Evolutionary conservation across 352 stramenopile species (phyloP).

Genomic region (Globisporangium ultimum): DNA sequence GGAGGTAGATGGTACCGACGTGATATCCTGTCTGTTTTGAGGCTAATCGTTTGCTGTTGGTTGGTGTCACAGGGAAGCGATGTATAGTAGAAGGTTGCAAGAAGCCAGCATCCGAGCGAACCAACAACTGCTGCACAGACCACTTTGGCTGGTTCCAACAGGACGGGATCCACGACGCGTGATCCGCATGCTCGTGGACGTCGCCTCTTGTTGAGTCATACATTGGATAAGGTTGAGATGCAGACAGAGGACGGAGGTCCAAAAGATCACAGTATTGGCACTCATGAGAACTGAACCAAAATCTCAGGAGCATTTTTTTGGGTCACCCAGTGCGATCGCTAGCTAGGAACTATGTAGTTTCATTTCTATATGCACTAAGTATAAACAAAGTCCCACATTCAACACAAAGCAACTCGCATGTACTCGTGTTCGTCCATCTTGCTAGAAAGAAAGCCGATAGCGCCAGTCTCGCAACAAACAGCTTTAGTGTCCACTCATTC

Average conservation of each 20-base stretch:
- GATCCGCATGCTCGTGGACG: background rate
- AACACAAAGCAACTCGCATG: too few relatives aligned
- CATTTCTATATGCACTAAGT: too few relatives aligned
- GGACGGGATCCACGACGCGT: constrained; percentile 7
- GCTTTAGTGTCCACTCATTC: background rate
- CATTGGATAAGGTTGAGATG: background rate
- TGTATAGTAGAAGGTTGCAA: constrained; percentile 35
- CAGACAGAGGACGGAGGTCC: too few relatives aligned
- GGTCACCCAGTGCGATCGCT: too few relatives aligned
- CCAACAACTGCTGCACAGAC: constrained; percentile 41
- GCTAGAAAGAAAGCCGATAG: too few relatives aligned
- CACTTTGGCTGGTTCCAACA: constrained; percentile 30
- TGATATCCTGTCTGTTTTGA: background rate
- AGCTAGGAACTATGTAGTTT: too few relatives aligned
- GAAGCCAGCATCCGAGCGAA: constrained; percentile 48
- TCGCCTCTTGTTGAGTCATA: background rate
- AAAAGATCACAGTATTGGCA: too few relatives aligned
- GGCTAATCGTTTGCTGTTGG: background rate
- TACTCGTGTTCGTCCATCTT: too few relatives aligned
- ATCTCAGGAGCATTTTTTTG: too few relatives aligned
- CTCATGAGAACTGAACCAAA: too few relatives aligned
- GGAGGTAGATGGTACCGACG: constrained; percentile 14
- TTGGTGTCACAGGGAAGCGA: constrained; percentile 29
- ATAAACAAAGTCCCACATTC: too few relatives aligned
- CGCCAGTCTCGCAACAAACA: too few relatives aligned